Percentiles rank a stretch among this genome's conserved stretches.
phyloP scores from a whole-genome alignment of 805 yeast species.

The Zygosaccharomyces bisporus region DNA sequence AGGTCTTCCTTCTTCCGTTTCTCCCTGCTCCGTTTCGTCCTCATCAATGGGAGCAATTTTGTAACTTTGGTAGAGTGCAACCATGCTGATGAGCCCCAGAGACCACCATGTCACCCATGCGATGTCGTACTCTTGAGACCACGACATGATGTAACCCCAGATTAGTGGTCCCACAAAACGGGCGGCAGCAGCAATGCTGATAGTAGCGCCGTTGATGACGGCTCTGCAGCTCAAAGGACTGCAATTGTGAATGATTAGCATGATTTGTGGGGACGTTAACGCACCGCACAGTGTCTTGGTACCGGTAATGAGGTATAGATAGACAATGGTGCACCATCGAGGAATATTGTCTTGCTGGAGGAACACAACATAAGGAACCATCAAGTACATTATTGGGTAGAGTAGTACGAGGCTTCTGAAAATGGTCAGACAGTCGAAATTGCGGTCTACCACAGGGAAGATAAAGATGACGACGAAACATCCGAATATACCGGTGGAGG shows the following conservation, averaged over 20 bases:
- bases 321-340: conserved; percentile 20
- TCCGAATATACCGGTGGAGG: conserved; percentile 53
- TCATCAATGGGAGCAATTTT: conserved; percentile 31
- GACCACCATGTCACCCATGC: conserved; percentile 38
- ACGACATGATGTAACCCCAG: conserved; percentile 49
- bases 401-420: conserved; percentile 40
- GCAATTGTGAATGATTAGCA: conserved; percentile 52
- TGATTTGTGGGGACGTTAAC: conserved; percentile 49
- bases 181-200: conserved; percentile 51
- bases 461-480: conserved; percentile 46
- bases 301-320: conserved; percentile 35
- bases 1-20: background rate
- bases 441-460: conserved; percentile 50
- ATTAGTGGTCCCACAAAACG: conserved; percentile 53
- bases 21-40: conserved; percentile 23
- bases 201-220: conserved; percentile 54
- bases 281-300: conserved; percentile 42
- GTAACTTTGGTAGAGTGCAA: conserved; percentile 33
- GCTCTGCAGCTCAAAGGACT: conserved; percentile 54
- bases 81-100: conserved; percentile 25
- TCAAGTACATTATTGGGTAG: conserved; percentile 45
- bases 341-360: conserved; percentile 38
- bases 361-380: conserved; percentile 48
- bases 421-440: conserved; percentile 44
- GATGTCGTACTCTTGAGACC: conserved; percentile 32